These are phyloP conservation scores for Penicillium italicum DNA, from an alignment of 2,329 filamentous ascomycete genomes.

Conservation along the genomic window DNA sequence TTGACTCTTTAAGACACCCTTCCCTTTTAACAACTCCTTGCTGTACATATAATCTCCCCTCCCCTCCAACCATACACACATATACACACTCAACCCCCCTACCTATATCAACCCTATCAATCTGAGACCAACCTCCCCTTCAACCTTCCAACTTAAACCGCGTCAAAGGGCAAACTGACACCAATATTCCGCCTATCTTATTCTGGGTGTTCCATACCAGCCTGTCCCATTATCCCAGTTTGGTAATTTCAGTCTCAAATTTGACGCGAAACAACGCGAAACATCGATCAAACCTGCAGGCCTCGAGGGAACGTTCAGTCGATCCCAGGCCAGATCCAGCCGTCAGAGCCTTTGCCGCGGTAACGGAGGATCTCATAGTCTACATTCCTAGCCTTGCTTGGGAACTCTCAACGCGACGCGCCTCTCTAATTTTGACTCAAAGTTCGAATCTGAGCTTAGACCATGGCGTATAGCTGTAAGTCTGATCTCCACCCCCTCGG, in stretches of 20 bases:
- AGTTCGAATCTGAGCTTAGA: slow-evolving; percentile 28
- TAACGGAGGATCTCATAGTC: slow-evolving; percentile 39
- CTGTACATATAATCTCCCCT: slow-evolving; percentile 16
- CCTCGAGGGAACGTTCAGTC: slow-evolving; percentile 6
- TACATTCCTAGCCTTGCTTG: slow-evolving; percentile 44
- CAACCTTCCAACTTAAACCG: neutral
- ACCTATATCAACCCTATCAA: slow-evolving; percentile 11
- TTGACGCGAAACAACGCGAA: slow-evolving; percentile 10
- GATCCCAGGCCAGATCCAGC: slow-evolving; percentile 14
- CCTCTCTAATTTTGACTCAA: slow-evolving; percentile 18
- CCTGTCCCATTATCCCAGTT: slow-evolving; percentile 7
- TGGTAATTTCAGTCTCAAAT: slow-evolving; percentile 2
- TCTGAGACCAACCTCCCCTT: slow-evolving; percentile 25
- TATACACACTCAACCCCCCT: slow-evolving; percentile 1
- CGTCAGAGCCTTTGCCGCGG: slow-evolving; percentile 21
- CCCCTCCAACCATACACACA: neutral
- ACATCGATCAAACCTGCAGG: slow-evolving; percentile 11
- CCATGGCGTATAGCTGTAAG: slow-evolving; percentile 41
- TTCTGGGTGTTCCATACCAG: slow-evolving; percentile 13
- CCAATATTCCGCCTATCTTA: slow-evolving; percentile 5
- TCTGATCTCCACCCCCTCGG: slow-evolving; percentile 30
- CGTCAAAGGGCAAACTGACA: slow-evolving; percentile 12
- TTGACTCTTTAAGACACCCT: slow-evolving; percentile 15
- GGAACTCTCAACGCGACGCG: slow-evolving; percentile 38
- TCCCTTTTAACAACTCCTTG: slow-evolving; percentile 5